A percentile compares a stretch with the other conserved stretches of the same genome.
phyloP scores from a whole-genome alignment of 2,329 filamentous ascomycete species.

The Sarocladiaceae sp. region DNA sequence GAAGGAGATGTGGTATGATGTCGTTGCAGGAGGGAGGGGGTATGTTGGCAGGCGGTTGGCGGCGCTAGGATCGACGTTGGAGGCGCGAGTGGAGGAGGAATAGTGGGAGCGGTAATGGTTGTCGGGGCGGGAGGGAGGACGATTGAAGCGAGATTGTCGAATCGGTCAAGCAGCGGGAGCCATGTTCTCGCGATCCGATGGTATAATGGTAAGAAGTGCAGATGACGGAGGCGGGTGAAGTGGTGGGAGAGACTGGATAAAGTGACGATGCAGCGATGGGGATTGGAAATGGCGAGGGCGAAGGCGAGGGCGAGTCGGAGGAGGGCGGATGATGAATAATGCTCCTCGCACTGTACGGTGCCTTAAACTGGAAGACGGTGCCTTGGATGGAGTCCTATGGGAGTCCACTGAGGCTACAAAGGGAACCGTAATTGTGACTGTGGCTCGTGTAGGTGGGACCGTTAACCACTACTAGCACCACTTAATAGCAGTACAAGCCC shows the following conservation, averaged over 20 bases:
- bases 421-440: no score
- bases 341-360: no score
- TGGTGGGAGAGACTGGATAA: conserved; percentile 2
- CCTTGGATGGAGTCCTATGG: no score
- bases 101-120: conserved; percentile 19
- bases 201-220: neutral
- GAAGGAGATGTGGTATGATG: conserved; percentile 4
- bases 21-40: conserved; percentile 6
- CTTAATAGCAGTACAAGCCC: no score
- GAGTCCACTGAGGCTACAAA: no score
- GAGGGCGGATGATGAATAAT: conserved; percentile 9
- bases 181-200: conserved; percentile 26
- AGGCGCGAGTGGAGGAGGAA: conserved; percentile 4
- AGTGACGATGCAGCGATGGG: conserved; percentile 8
- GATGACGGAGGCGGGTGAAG: conserved; percentile 10
- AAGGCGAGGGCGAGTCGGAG: conserved; percentile 12
- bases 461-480: no score
- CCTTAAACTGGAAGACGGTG: no score
- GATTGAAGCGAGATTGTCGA: conserved; percentile 4
- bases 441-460: no score
- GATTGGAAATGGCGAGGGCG: conserved; percentile 7
- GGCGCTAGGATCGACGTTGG: conserved; percentile 2
- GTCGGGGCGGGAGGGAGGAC: conserved; percentile 1
- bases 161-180: conserved; percentile 29
- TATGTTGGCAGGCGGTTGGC: no score